These are phyloP conservation scores for Fusarium tanahbumbuense DNA, from an alignment of 2,329 filamentous ascomycete genomes.

Conservation along the genomic window DNA sequence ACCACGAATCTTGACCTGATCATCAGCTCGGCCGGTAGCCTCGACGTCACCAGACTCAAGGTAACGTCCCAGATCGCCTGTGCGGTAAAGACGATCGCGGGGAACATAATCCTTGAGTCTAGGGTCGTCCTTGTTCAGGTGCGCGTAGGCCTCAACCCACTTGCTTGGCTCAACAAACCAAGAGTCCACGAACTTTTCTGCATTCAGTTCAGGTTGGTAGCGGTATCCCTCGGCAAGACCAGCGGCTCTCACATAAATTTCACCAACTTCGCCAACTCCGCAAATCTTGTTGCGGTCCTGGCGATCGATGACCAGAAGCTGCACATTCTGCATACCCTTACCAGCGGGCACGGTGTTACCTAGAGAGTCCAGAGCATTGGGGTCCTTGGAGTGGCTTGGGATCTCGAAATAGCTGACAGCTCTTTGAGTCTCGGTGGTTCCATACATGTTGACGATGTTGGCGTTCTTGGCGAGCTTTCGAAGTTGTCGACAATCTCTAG, in stretches of 20 bases:
- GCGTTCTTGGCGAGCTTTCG: conserved; percentile 80
- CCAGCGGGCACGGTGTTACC: conserved; percentile 84
- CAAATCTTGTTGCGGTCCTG: conserved; percentile 76
- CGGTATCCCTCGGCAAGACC: conserved; percentile 88
- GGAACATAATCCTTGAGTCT: conserved; percentile 74
- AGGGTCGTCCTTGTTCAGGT: conserved; percentile 69
- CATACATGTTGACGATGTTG: conserved; percentile 36
- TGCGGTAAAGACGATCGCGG: conserved; percentile 86
- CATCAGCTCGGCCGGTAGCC: conserved; percentile 83
- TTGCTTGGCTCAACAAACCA: conserved; percentile 84
- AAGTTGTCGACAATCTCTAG: conserved; percentile 81
- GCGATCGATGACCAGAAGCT: conserved; percentile 84
- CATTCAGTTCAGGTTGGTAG: conserved; percentile 68
- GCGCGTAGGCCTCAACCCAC: conserved; percentile 74
- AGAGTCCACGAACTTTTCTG: conserved; percentile 82
- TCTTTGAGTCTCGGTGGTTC: conserved; percentile 57
- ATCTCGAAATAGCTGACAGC: conserved; percentile 87
- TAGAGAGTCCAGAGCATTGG: conserved; percentile 59
- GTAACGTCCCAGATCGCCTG: conserved; percentile 79
- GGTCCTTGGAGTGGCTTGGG: conserved; percentile 71
- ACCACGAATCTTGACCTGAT: conserved; percentile 94
- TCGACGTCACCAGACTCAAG: conserved; percentile 75
- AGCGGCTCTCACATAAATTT: conserved; percentile 84
- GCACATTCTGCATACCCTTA: conserved; percentile 87
- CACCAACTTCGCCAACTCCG: conserved; percentile 82